phyloP scores from a whole-genome alignment of 305 asterid genomes.

The Plantago coronopus region DNA sequence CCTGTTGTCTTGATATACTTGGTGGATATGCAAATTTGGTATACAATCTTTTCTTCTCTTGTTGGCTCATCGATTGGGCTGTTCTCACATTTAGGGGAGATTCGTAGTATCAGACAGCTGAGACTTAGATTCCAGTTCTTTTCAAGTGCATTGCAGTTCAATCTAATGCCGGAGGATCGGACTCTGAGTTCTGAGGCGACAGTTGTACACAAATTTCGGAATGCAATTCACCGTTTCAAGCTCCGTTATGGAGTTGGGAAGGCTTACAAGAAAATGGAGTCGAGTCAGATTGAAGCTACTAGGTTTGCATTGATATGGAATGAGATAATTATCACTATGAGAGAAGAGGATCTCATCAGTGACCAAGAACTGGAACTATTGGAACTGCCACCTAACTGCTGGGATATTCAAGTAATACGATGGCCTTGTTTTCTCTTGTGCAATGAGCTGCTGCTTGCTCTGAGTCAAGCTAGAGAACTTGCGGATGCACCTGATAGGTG shows the following conservation, averaged over 20 bases:
- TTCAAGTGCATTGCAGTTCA: conserved; percentile 95
- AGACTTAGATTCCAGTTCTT: conserved; percentile 89
- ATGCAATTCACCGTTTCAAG: conserved; percentile 68
- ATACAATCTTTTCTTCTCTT: conserved; percentile 56
- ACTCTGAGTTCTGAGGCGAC: conserved; percentile 35
- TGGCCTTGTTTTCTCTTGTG: conserved; percentile 92
- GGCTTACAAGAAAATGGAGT: conserved; percentile 85
- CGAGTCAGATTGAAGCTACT: conserved; percentile 86
- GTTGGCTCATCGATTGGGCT: conserved; percentile 68
- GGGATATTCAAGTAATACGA: conserved; percentile 86
- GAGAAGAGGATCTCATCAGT: conserved; percentile 83
- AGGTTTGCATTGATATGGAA: conserved; percentile 93
- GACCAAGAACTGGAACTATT: conserved; percentile 74
- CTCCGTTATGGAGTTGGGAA: conserved; percentile 88
- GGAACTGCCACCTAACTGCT: conserved; percentile 87
- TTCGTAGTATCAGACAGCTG: conserved; percentile 73
- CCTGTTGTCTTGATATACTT: conserved; percentile 82
- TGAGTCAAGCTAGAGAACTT: conserved; percentile 67
- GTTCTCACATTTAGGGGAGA: conserved; percentile 85
- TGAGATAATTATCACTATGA: conserved; percentile 67
- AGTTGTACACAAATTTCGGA: conserved; percentile 61
- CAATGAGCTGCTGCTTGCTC: conserved; percentile 79
- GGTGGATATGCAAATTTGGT: conserved; percentile 86
- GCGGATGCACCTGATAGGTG: conserved; percentile 53
- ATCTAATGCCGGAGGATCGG: conserved; percentile 67